Evolutionary conservation across 2,329 filamentous ascomycete genomes (phyloP), one percentile per base, ranked within the genome.

Genomic region (Fusarium armeniacum): DNA sequence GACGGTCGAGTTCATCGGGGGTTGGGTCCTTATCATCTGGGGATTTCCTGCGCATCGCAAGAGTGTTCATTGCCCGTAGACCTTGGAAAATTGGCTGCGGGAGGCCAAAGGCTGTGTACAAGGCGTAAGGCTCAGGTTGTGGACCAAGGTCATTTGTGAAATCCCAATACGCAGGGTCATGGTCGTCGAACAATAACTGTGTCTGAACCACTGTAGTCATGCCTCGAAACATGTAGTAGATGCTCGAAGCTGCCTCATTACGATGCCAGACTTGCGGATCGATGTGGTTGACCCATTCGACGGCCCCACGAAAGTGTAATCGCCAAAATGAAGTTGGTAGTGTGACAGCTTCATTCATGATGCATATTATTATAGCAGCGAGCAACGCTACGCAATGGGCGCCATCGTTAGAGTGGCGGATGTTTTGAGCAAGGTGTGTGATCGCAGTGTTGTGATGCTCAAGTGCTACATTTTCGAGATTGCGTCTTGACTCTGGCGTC

Each of bases 251-350:
- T 10, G 69, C 61, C 16, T 73, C 72, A 5, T 49, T 71, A 13
- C 63, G 58, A 18, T 73, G 60, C 72, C 72, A 74, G 4, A 75
- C 62, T 6, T 75, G 72, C 0, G 72, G 70, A 18, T 73, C 69
- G 2, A 74, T 74, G 20, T 74, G 72, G 18, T 75, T 75, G 8
- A 75, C 72, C 72, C 72, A 74, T 24, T 74, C 72, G 2, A 74
- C 71, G 0, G 72, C 71, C 1, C 72, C 72, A 0, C 72, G 69
- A 15, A 74, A 71, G 56, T 74, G 72, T 15, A 73, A 28, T 0
- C 69, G 70, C 72, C 72, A 74, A 26, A 75, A 75, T 0, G 64
- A 64, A 1, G 72, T 72, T 0, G 72, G 72, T 2, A 73, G 18
- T 0, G 72, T 73, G n/a, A 74, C 71, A 4, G 71, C 72, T 45